A percentile compares a stretch with the other conserved stretches of the same genome.
Evolutionary conservation across 2,329 filamentous ascomycete species (phyloP).

Genomic region (Daldinia sp.): DNA sequence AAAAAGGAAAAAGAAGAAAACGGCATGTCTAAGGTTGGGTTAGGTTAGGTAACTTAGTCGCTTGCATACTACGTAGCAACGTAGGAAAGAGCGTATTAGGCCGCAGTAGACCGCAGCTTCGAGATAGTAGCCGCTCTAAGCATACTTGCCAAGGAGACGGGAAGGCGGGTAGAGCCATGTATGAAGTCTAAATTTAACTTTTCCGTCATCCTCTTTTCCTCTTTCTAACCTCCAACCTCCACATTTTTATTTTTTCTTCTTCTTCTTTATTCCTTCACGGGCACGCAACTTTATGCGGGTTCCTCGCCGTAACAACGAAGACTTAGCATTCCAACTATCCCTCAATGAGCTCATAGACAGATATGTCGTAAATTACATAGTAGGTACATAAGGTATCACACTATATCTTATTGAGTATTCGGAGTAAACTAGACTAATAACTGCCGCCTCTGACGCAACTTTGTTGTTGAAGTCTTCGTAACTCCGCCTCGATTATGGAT

Average conservation of each 20-base stretch:
- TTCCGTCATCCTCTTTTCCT: slow-evolving; percentile 5
- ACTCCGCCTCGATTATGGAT: slow-evolving; percentile 9
- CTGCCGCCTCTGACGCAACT: neutral
- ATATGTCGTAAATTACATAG: neutral
- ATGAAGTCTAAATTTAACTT: slow-evolving; percentile 20
- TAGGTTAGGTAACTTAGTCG: neutral
- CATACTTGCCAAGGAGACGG: slow-evolving; percentile 11
- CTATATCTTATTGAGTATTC: neutral
- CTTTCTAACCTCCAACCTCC: slow-evolving; percentile 3
- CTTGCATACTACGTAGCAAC: neutral
- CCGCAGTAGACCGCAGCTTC: neutral
- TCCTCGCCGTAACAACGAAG: slow-evolving; percentile 1
- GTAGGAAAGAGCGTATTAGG: neutral
- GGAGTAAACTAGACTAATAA: neutral
- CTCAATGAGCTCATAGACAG: neutral
- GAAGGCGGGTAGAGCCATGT: slow-evolving; percentile 8
- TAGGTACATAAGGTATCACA: neutral
- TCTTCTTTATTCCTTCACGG: neutral
- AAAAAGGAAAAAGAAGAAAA: neutral
- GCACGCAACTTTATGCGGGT: neutral
- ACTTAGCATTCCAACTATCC: neutral
- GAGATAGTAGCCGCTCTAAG: neutral
- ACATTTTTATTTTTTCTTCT: neutral
- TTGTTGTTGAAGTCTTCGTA: neutral
- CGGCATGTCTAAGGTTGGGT: neutral